phyloP scores from a whole-genome alignment of 495 filamentous ascomycete genomes.

The Daldinia grandis region DNA sequence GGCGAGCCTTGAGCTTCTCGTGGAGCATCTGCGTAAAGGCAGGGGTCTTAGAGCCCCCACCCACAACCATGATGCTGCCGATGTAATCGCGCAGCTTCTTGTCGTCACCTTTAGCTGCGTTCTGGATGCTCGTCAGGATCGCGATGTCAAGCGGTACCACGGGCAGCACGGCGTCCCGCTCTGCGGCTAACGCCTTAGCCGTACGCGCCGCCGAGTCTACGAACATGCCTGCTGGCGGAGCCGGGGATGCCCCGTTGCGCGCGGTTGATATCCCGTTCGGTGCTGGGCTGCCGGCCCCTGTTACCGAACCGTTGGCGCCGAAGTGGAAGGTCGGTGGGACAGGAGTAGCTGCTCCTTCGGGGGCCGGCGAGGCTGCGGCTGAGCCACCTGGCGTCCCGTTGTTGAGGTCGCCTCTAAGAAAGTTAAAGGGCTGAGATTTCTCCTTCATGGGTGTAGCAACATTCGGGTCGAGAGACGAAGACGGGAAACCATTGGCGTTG shows the following conservation, averaged over 20 bases:
- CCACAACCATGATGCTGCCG: conserved; percentile 94
- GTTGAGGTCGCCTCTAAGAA: conserved; percentile 62
- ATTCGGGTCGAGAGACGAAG: conserved; percentile 46
- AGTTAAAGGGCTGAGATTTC: conserved; percentile 60
- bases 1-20: conserved; percentile 73
- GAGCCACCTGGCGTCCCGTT: conserved; percentile 83
- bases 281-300: conserved; percentile 55
- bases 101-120: conserved; percentile 87
- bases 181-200: conserved; percentile 62
- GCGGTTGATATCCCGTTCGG: conserved; percentile 47
- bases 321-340: conserved; percentile 66
- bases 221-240: conserved; percentile 49
- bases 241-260: conserved; percentile 59
- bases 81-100: conserved; percentile 92
- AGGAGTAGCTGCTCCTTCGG: conserved; percentile 76
- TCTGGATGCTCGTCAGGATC: conserved; percentile 84
- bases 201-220: conserved; percentile 54
- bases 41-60: conserved; percentile 83
- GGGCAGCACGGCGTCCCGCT: conserved; percentile 84
- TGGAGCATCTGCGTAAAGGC: conserved; percentile 81
- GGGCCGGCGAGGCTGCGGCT: conserved; percentile 83
- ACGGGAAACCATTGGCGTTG: conserved; percentile 49
- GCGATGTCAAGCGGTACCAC: conserved; percentile 85
- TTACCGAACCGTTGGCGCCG: conserved; percentile 53
- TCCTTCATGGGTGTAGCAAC: conserved; percentile 63